phyloP scores from a whole-genome alignment of 1,139 yeast species.

The Geotrichum aggregatum region DNA sequence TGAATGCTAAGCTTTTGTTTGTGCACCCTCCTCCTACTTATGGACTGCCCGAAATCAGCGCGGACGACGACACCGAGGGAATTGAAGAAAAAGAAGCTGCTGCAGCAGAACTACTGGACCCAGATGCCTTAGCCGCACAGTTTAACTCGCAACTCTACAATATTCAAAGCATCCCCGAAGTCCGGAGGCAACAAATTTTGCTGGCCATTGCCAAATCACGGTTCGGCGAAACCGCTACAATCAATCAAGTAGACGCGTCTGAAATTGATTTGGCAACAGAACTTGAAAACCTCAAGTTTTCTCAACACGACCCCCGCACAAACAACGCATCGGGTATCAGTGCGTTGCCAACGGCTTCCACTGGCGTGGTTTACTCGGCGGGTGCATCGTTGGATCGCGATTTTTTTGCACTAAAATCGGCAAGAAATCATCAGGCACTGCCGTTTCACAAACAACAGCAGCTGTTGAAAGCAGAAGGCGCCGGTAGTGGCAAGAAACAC shows the following conservation, averaged over 20 bases:
- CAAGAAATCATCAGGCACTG: slow-evolving; percentile 57
- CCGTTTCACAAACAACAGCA: slow-evolving; percentile 64
- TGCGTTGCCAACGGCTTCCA: slow-evolving; percentile 38
- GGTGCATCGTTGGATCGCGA: slow-evolving; percentile 76
- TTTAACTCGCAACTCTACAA: slow-evolving; percentile 75
- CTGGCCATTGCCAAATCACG: slow-evolving; percentile 41
- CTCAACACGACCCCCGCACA: slow-evolving; percentile 59
- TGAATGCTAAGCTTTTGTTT: slow-evolving; percentile 80
- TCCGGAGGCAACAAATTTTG: slow-evolving; percentile 66
- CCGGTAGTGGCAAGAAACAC: slow-evolving; percentile 57
- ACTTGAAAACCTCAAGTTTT: slow-evolving; percentile 67
- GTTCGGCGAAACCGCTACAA: slow-evolving; percentile 20
- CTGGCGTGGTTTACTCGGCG: slow-evolving; percentile 49
- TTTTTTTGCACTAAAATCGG: slow-evolving; percentile 65
- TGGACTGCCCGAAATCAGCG: slow-evolving; percentile 20
- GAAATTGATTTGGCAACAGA: slow-evolving; percentile 65
- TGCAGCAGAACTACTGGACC: slow-evolving; percentile 29
- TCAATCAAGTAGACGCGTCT: slow-evolving; percentile 41
- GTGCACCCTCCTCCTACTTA: slow-evolving; percentile 79
- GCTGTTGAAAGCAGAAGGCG: not conserved
- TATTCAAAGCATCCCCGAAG: slow-evolving; percentile 55
- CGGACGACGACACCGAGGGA: slow-evolving; percentile 38
- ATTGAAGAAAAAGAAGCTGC: not conserved
- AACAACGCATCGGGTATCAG: slow-evolving; percentile 20
- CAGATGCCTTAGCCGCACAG: slow-evolving; percentile 45